phyloP scores from a whole-genome alignment of 176 grass and related monocot species.

The Oryza rufipogon region DNA sequence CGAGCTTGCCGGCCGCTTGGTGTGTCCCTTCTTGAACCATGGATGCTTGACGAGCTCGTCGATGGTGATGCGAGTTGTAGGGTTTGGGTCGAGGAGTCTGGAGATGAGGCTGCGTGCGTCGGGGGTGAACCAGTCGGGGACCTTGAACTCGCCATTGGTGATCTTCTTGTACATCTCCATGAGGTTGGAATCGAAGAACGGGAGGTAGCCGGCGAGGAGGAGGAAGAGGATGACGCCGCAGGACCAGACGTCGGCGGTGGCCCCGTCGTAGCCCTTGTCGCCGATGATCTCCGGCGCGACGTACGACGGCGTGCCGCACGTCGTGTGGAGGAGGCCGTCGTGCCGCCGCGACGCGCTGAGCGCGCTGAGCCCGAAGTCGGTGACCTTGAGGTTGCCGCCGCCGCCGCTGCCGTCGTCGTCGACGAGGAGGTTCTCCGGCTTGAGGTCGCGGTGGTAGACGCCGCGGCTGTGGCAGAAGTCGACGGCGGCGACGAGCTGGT shows the following conservation, averaged over 20 bases:
- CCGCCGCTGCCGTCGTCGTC: constrained; percentile 40
- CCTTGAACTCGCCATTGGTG: constrained; percentile 66
- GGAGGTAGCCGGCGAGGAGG: constrained; percentile 85
- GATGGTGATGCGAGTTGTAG: constrained; percentile 57
- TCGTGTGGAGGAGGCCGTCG: constrained; percentile 79
- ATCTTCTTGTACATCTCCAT: constrained; percentile 92
- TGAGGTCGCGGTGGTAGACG: constrained; percentile 89
- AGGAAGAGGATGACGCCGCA: constrained; percentile 88
- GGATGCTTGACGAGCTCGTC: constrained; percentile 51
- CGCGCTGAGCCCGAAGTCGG: constrained; percentile 81
- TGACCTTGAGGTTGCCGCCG: constrained; percentile 73
- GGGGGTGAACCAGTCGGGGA: constrained; percentile 45
- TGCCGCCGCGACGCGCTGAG: constrained; percentile 55
- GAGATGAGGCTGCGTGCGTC: constrained; percentile 47
- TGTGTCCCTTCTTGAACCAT: constrained; percentile 53
- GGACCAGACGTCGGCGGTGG: constrained; percentile 80
- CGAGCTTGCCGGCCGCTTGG: not conserved
- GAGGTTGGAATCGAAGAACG: constrained; percentile 76
- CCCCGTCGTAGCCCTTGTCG: constrained; percentile 79
- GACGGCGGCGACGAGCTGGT: constrained; percentile 74
- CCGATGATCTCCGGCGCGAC: constrained; percentile 84
- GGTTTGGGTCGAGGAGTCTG: constrained; percentile 71
- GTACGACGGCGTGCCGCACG: constrained; percentile 80
- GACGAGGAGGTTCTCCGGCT: constrained; percentile 84
- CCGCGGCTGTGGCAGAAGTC: constrained; percentile 81